Base-by-base conservation (phyloP, 805 yeast genomes). In the Kregervanrija fluxuum region DNA sequence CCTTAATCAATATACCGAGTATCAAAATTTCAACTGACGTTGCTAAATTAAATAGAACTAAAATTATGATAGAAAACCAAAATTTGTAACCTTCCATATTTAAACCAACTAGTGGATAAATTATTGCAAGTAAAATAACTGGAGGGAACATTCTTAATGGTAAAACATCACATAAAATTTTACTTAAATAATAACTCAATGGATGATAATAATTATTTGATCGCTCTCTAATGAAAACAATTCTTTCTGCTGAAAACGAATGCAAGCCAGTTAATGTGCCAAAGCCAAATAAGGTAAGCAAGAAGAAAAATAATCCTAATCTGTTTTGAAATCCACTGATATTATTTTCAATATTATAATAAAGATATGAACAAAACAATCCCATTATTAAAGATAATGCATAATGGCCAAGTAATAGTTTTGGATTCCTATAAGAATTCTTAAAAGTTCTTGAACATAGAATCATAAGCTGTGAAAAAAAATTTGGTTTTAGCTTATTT, bases 261-360 rank as follows among this genome's bases (percentile, higher is more conserved):
- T 89, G 91, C 43, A 93, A 69, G 0, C 97, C 95, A 0, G 98
- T 91, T 56, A 93, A 73, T 0, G 98, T 84, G 1, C 95, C 83
- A 62, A 93, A 93, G 0, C 99, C 99, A 69, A 93, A 90, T 56
- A 90, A 76, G 3, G 98, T 87, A 48, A 93, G 70, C 42, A 90
- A 66, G 63, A 93, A 93, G 70, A 93, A 91, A 65, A 93, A 93
- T 48, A 93, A 69, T 0, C 99, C 99, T 51, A 93, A 71, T 54
- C 99, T 74, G 64, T 93, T 93, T 63, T 93, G 99, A 70, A 93
- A 93, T 0, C 99, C 99, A 56, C 95, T 81, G 44, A 93, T 91
- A 61, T 91, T 96, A 59, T 88, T 85, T 36, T 80, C 70, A 22
- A 91, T 80, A 56, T 88, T 73, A 65, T 82, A 91, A 62, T 93